These are phyloP conservation scores for Phytophthora ohioensis DNA, from an alignment of 352 stramenopile species.

Conservation along the genomic window DNA sequence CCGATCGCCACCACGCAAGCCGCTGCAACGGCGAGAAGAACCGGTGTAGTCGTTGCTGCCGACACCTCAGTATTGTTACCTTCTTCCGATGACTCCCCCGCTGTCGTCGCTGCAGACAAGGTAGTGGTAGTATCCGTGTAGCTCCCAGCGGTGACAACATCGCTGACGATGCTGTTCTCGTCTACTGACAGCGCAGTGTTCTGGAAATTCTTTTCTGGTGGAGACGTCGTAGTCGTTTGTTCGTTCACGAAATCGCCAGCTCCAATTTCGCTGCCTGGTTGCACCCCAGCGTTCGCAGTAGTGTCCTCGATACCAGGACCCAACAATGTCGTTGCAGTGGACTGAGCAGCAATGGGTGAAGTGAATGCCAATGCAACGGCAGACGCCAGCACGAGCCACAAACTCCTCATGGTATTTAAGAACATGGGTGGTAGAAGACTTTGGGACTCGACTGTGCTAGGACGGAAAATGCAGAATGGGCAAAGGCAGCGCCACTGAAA, in stretches of 20 bases:
- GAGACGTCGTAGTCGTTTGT: neutral
- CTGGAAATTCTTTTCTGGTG: slow-evolving; percentile 22
- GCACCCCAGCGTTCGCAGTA: slow-evolving; percentile 1
- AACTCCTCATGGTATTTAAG: slow-evolving; percentile 14
- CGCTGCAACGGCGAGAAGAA: slow-evolving; percentile 15
- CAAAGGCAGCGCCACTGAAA: slow-evolving; percentile 3
- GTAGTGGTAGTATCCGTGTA: slow-evolving; percentile 11
- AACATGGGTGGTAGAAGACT: slow-evolving; percentile 13
- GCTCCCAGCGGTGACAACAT: slow-evolving; percentile 19
- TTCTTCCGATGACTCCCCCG: slow-evolving; percentile 12
- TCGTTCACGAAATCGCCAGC: slow-evolving; percentile 25
- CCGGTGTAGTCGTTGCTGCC: neutral
- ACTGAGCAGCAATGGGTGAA: slow-evolving; percentile 9
- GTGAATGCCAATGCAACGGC: slow-evolving; percentile 12
- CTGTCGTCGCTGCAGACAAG: slow-evolving; percentile 11
- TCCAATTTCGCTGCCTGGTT: slow-evolving; percentile 10
- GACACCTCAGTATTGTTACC: neutral
- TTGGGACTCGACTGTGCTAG: neutral
- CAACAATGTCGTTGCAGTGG: slow-evolving; percentile 3
- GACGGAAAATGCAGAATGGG: slow-evolving; percentile 22
- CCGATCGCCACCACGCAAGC: slow-evolving; percentile 27
- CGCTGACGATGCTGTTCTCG: slow-evolving; percentile 17
- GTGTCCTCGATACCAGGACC: neutral
- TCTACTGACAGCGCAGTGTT: slow-evolving; percentile 28
- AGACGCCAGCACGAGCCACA: slow-evolving; percentile 2